Evolutionary conservation across 2,329 filamentous ascomycete species (phyloP), one percentile per base, ranked within the genome.

Genomic region (Alternaria hordeiaustralica): DNA sequence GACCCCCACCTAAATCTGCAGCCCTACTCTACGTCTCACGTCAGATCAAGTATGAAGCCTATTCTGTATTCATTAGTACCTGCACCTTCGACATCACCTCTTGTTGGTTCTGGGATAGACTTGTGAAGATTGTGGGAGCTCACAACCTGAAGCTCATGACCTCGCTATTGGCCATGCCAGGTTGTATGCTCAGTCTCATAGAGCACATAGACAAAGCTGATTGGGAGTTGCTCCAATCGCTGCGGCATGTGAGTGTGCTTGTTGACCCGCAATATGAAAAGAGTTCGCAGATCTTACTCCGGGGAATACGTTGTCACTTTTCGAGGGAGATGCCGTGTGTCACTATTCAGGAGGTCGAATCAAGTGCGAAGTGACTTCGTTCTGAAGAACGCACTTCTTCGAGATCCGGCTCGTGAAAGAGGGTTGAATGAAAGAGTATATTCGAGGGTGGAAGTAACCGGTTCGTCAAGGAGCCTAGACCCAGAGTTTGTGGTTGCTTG

Each of bases 391-490:
- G 36, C 5, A 41, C n/a, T 4, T 41, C 33, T 36, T 36, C 33
- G 33, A 9, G 2, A 36, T 36, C 33, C 33, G 8, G 15, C 15
- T 36, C 15, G 33, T n/a, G 33, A n/a, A n/a, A 36, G 33, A 41
- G 36, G n/a, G 15, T 41, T 70, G 69, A 1, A 72, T 7, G 44
- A 71, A 25, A 75, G 36, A 64, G 66, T 10, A 70, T 58, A 4
- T 75, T 75, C 46, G 30, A 62, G 6, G 69, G 71, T 33, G 72
- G 71, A 3, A 70, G 57, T 55, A 71, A 71, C 1, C 60, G 26
- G 49, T 67, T 63, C 55, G 64, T 74, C 36, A 60, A 71, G 21
- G 73, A 70, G 71, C 72, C 70, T 6, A 66, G 72, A 75, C 74
- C 25, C 67, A 74, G 30, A 59, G 61, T 6, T 74, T 74, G 71